Evolutionary conservation across 1,284 basidiomycete species (phyloP), one percentile per base, ranked within the genome.

Genomic region (Ganoderma meredithae): DNA sequence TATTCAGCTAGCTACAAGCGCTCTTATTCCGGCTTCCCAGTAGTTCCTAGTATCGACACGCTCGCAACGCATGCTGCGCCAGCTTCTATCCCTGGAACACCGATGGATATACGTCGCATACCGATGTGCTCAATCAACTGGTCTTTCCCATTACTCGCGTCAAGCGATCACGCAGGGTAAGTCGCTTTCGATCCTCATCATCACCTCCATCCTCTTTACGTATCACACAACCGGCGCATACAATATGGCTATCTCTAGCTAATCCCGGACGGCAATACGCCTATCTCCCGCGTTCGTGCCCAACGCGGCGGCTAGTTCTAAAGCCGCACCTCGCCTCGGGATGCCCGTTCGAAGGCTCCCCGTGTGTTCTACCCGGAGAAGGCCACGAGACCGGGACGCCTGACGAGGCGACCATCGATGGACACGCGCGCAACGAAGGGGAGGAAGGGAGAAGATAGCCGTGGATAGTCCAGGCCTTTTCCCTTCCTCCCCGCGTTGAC

Each of bases 381-480:
- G 62, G n/a, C 39, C 58, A 36, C 49, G n/a, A 47, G 22, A 6
- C 47, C 65, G 63, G 66, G 25, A 63, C 67, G 63, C 63, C 61
- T 27, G 19, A 40, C 22, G 39, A 39, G 22, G 12, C 58, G n/a
- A 27, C 59, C 63, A 72, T 70, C 71, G 67, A 72, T 70, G 65
- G 55, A 17, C 13, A 15, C 19, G 55, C 56, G 58, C 36, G 22
- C 58, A 10, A 41, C n/a, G 58, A 39, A 25, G 22, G 8, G 39
- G 39, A 31, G 58, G 58, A 25, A 41, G 62, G 41, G 59, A 61
- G 69, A 68, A 68, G 63, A 68, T 66, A 70, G 63, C 68, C 68
- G 67, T 68, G 65, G 63, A 62, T 62, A 66, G 66, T 64, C 66
- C 60, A 68, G 68, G 63, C 66, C 68, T 43, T 41, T n/a, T 64